Base-by-base conservation (phyloP, 192 early-diverging fungal genomes). In the Coemansia sp. region DNA sequence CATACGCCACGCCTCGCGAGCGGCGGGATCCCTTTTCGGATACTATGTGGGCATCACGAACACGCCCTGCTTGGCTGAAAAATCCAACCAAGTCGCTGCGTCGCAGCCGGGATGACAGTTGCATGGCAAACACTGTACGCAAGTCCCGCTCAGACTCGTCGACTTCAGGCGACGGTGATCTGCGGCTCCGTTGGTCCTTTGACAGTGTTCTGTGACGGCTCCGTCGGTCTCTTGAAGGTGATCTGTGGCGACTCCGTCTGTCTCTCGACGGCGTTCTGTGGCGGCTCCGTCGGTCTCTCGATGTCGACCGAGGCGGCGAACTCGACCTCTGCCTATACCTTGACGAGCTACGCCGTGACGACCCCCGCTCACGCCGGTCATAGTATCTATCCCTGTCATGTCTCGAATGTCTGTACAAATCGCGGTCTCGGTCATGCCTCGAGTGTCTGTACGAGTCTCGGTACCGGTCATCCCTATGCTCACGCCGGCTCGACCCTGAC, bases 101-200 rank as follows among this genome's bases (percentile, higher is more conserved):
- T 52, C 84, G 85, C 51, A 93, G 81, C 17, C 89, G 85, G 11
- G 89, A 87, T 19, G 94, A 90, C 34, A 98, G 86, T 72, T 98
- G 96, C 85, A 90, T 93, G 10, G 93, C 89, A 85, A 98, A 95
- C 12, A 98, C 93, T 1, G 96, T 98, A 61, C 96, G 86, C 76
- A 87, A 81, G 64, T 96, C 93, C 40, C 94, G 89, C 61, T 94
- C 89, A 9, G 84, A 82, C 62, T 89, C 88, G 57, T 85, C 83
- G 56, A 92, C 71, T n/a, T 77, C 82, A 6, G 90, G 87, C 38
- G 89, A 88, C 17, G 86, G 82, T 34, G 89, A 90, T 64, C 71
- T 40, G 17, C 28, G 55, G 58, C 48, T 40, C 21, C 55, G 26
- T 23, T 52, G 59, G 42, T 50, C 68, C 42, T 1, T 31, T 31